phyloP scores from a whole-genome alignment of 2,329 filamentous ascomycete species.

The Blastomyces gilchristii region DNA sequence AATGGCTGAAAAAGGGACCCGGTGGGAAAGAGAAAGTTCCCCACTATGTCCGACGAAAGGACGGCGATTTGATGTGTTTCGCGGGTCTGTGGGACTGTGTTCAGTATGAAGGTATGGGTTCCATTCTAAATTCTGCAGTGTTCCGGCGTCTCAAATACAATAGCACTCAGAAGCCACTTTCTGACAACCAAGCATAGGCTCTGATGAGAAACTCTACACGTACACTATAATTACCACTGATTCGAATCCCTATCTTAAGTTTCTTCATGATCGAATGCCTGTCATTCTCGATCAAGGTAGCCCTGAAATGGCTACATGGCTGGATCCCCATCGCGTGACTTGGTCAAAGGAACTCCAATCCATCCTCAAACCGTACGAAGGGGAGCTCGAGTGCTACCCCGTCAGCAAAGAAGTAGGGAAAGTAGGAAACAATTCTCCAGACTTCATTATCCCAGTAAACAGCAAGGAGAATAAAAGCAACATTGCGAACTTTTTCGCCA shows the following conservation, averaged over 20 bases:
- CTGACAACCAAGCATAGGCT: constrained; percentile 32
- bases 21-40: constrained; percentile 70
- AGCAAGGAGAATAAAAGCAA: constrained; percentile 85
- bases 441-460: constrained; percentile 70
- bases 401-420: constrained; percentile 87
- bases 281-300: constrained; percentile 75
- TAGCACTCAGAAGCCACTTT: neutral
- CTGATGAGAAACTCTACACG: constrained; percentile 63
- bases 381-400: constrained; percentile 72
- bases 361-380: constrained; percentile 66
- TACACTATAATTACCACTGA: constrained; percentile 92
- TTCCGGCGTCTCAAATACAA: neutral
- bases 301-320: constrained; percentile 59
- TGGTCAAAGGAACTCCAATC: constrained; percentile 73
- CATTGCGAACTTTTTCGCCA: constrained; percentile 86
- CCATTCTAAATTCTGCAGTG: neutral
- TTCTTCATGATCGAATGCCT: constrained; percentile 92
- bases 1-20: constrained; percentile 75
- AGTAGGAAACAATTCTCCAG: constrained; percentile 79
- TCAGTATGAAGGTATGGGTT: constrained; percentile 56
- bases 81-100: constrained; percentile 89
- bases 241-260: constrained; percentile 70
- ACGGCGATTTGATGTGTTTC: constrained; percentile 76
- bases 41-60: constrained; percentile 70
- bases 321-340: constrained; percentile 59